phyloP scores from a whole-genome alignment of 2,329 filamentous ascomycete species.

The Verticillium nonalfalfae region DNA sequence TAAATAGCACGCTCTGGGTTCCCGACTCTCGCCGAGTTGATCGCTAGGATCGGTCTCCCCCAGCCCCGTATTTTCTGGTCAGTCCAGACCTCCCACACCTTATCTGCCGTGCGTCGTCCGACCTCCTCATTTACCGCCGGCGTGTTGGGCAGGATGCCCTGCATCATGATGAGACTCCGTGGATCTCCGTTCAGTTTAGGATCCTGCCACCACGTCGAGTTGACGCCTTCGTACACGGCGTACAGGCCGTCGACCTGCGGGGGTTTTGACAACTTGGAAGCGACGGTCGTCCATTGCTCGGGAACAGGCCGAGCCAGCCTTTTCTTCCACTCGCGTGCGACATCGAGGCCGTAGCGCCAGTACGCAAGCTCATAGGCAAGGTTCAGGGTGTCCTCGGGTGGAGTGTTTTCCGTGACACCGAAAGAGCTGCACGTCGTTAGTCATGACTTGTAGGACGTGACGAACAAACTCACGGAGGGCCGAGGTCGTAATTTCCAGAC shows the following conservation, averaged over 20 bases:
- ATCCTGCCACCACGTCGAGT: slow-evolving; percentile 34
- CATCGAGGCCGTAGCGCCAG: slow-evolving; percentile 52
- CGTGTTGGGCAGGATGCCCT: slow-evolving; percentile 34
- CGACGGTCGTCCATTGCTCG: slow-evolving; percentile 37
- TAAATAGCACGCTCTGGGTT: slow-evolving; percentile 32
- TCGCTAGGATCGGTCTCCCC: slow-evolving; percentile 39
- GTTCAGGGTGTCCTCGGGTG: slow-evolving; percentile 48
- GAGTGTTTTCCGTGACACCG: slow-evolving; percentile 48
- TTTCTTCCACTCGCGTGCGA: slow-evolving; percentile 46
- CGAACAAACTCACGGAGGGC: slow-evolving; percentile 26
- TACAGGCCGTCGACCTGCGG: slow-evolving; percentile 44
- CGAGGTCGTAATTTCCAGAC: slow-evolving; percentile 43
- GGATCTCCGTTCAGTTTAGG: slow-evolving; percentile 30
- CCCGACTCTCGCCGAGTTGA: slow-evolving; percentile 34
- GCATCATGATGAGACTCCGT: slow-evolving; percentile 36
- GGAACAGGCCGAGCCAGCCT: slow-evolving; percentile 37
- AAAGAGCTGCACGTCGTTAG: slow-evolving; percentile 23
- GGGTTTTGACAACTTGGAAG: slow-evolving; percentile 44
- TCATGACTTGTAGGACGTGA: background rate
- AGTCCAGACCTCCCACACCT: slow-evolving; percentile 32
- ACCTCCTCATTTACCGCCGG: slow-evolving; percentile 27
- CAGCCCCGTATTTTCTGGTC: slow-evolving; percentile 35
- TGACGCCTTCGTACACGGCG: slow-evolving; percentile 46
- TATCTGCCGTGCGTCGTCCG: slow-evolving; percentile 27
- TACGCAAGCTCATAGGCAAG: slow-evolving; percentile 55